Conservation (phyloP, 768 basidiomycete species). For the Lactarius evosmus region DNA sequence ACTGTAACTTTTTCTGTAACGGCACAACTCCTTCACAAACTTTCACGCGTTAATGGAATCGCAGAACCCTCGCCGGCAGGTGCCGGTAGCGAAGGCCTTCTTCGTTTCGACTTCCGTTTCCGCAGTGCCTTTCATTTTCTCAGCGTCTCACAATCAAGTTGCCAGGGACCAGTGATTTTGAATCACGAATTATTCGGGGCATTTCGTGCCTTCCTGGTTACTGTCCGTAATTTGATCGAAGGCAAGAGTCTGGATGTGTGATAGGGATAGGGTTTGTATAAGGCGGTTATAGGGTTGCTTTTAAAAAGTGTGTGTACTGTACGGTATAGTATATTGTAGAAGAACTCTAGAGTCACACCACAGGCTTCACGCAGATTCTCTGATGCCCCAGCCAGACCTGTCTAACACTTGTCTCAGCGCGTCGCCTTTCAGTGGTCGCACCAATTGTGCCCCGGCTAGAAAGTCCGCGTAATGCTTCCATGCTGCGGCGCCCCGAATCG, state of each 20-base stretch:
- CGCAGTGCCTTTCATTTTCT: slow-evolving; percentile 7
- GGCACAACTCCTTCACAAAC: background rate
- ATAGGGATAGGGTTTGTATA: background rate
- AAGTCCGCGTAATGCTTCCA: slow-evolving; percentile 64
- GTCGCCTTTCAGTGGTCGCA: slow-evolving; percentile 46
- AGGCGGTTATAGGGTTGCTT: background rate
- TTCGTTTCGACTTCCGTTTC: background rate
- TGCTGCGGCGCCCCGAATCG: slow-evolving; percentile 34
- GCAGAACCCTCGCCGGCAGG: background rate
- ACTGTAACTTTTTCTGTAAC: background rate
- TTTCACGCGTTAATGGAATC: slow-evolving; percentile 1
- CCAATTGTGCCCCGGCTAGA: slow-evolving; percentile 49
- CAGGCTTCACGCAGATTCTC: background rate
- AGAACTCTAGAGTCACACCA: background rate
- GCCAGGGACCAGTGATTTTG: slow-evolving; percentile 13
- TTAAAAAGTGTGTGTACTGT: background rate
- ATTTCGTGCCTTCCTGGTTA: background rate
- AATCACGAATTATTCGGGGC: slow-evolving; percentile 11
- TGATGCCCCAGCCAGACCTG: slow-evolving; percentile 6
- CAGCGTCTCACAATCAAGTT: slow-evolving; percentile 10
- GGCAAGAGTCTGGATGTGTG: background rate
- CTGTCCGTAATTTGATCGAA: background rate
- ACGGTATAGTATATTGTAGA: background rate
- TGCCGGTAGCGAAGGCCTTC: background rate
- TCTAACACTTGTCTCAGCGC: slow-evolving; percentile 15